phyloP scores from a whole-genome alignment of 805 yeast species.

The Teunomyces gatunensis region DNA sequence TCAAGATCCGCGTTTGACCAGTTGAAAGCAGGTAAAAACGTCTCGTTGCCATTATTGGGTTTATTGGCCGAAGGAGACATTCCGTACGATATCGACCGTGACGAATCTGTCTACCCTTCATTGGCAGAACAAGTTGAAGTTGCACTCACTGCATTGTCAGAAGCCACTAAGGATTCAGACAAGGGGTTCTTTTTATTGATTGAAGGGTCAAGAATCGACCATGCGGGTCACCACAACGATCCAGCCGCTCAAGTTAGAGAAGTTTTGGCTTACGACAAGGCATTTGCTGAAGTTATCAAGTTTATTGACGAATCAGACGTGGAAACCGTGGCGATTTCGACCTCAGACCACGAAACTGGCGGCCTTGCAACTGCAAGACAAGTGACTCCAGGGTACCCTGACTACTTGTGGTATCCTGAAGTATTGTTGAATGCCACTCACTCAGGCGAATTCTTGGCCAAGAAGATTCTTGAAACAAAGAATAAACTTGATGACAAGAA shows the following conservation, averaged over 20 bases:
- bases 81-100: slow-evolving; percentile 82
- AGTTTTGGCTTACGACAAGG: slow-evolving; percentile 81
- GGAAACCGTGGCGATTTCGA: slow-evolving; percentile 76
- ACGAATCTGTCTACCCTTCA: slow-evolving; percentile 61
- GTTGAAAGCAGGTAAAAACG: slow-evolving; percentile 54
- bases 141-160: slow-evolving; percentile 65
- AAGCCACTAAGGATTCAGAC: slow-evolving; percentile 69
- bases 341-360: slow-evolving; percentile 96
- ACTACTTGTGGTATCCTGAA: slow-evolving; percentile 84
- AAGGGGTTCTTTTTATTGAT: slow-evolving; percentile 82
- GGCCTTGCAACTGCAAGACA: slow-evolving; percentile 89
- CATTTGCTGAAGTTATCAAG: slow-evolving; percentile 70
- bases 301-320: slow-evolving; percentile 66
- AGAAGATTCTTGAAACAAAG: slow-evolving; percentile 40
- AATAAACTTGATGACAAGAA: slow-evolving; percentile 13
- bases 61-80: slow-evolving; percentile 74
- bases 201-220: slow-evolving; percentile 93
- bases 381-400: slow-evolving; percentile 66
- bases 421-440: slow-evolving; percentile 66
- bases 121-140: slow-evolving; percentile 74
- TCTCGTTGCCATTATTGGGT: slow-evolving; percentile 72
- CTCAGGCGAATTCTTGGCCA: slow-evolving; percentile 70
- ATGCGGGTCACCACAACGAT: slow-evolving; percentile 92
- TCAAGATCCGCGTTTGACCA: slow-evolving; percentile 58
- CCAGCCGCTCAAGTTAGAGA: slow-evolving; percentile 94